A percentile compares a stretch with the other conserved stretches of the same genome.
phyloP scores from a whole-genome alignment of 1,284 basidiomycete species.

The Lentinus polychrous region DNA sequence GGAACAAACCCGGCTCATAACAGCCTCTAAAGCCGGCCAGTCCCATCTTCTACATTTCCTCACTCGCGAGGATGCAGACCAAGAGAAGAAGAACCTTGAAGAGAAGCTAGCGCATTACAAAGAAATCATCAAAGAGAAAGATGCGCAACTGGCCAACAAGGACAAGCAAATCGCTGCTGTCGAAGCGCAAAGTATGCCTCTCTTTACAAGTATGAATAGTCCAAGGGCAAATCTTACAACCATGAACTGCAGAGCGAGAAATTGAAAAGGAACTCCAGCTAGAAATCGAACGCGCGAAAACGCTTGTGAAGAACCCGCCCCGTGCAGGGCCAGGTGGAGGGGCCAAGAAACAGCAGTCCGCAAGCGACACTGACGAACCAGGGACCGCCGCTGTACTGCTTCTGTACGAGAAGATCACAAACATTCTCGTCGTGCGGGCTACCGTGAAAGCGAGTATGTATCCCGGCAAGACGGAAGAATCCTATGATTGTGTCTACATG shows the following conservation, averaged over 20 bases:
- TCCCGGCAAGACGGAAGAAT: background rate
- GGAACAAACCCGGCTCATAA: slow-evolving; percentile 4
- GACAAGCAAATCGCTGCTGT: slow-evolving; percentile 40
- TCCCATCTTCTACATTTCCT: slow-evolving; percentile 49
- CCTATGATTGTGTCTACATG: slow-evolving; percentile 6
- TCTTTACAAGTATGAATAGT: background rate
- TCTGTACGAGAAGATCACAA: slow-evolving; percentile 28
- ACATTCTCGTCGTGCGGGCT: slow-evolving; percentile 23
- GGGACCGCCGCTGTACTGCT: slow-evolving; percentile 33
- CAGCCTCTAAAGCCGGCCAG: slow-evolving; percentile 3
- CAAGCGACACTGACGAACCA: slow-evolving; percentile 36
- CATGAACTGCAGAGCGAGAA: slow-evolving; percentile 4
- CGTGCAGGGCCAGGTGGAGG: no score
- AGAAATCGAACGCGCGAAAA: slow-evolving; percentile 53
- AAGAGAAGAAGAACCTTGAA: slow-evolving; percentile 50
- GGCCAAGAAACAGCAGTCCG: slow-evolving; percentile 18
- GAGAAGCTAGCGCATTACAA: slow-evolving; percentile 42
- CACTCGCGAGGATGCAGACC: slow-evolving; percentile 65
- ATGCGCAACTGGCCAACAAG: slow-evolving; percentile 36
- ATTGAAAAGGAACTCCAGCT: slow-evolving; percentile 44
- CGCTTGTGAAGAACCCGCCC: slow-evolving; percentile 34
- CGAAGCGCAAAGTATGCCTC: slow-evolving; percentile 36
- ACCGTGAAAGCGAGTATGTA: slow-evolving; percentile 16
- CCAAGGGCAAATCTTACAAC: background rate
- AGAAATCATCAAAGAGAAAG: slow-evolving; percentile 36